phyloP scores from a whole-genome alignment of 768 basidiomycete species.

The Suillus plorans region DNA sequence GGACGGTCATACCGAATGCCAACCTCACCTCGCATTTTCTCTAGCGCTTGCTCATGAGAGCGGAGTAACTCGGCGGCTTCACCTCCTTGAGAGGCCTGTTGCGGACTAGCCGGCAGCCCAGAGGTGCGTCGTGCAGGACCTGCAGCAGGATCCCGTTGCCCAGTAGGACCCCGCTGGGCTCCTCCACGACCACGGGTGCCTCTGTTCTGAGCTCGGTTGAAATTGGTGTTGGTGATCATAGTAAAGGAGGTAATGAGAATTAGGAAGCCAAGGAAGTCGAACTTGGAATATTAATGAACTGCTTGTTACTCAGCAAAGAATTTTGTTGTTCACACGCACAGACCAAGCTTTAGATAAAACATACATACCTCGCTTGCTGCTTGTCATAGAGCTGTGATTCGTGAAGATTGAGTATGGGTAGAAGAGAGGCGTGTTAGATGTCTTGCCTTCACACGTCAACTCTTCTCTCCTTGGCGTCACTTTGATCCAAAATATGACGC shows the following conservation, averaged over 20 bases:
- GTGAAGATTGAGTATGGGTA: too few species aligned
- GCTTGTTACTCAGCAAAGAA: neutral
- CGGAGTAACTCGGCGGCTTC: neutral
- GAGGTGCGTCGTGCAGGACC: neutral
- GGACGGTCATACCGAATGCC: constrained; percentile 32
- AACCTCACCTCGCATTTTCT: neutral
- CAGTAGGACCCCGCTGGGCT: neutral
- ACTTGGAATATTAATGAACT: too few species aligned
- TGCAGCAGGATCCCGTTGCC: neutral
- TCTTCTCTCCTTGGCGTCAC: too few species aligned
- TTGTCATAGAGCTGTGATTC: too few species aligned
- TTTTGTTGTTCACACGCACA: neutral
- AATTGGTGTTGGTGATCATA: neutral
- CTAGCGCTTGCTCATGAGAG: neutral
- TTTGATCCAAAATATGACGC: too few species aligned
- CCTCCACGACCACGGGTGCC: neutral
- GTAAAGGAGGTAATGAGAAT: neutral
- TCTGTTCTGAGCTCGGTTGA: neutral
- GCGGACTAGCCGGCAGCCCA: neutral
- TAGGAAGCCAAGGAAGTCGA: too few species aligned
- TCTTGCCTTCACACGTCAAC: too few species aligned
- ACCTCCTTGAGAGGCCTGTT: neutral
- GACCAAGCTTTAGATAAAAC: neutral
- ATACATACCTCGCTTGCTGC: too few species aligned
- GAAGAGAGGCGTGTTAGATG: too few species aligned